Conservation (phyloP, 2,329 filamentous ascomycete genomes). For the Dothideomycetes sp. region DNA sequence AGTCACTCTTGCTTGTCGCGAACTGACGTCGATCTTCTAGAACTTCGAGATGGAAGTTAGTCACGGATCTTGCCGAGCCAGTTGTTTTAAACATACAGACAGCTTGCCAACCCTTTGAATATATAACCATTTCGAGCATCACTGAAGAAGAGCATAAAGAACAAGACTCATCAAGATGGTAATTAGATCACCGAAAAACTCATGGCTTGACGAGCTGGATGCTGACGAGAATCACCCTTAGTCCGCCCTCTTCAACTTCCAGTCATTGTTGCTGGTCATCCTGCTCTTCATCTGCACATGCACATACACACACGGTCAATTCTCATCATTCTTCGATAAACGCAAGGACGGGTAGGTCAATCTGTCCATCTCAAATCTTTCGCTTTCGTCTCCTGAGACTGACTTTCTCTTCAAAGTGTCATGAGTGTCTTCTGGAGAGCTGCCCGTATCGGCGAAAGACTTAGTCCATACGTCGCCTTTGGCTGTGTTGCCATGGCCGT, state of each 20-base stretch:
- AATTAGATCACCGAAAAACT: too few relatives aligned
- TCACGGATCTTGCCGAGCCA: slow-evolving; percentile 3
- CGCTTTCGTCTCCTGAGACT: neutral
- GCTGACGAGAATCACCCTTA: slow-evolving; percentile 35
- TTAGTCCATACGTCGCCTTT: slow-evolving; percentile 92
- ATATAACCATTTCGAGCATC: too few relatives aligned
- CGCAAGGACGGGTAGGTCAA: slow-evolving; percentile 80
- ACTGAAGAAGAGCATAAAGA: too few relatives aligned
- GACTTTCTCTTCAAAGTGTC: slow-evolving; percentile 40
- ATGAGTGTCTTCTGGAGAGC: slow-evolving; percentile 94
- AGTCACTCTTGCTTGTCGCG: neutral
- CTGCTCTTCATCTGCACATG: slow-evolving; percentile 94
- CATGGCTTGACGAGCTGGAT: too few relatives aligned
- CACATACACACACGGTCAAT: slow-evolving; percentile 83
- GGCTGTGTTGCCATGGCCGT: slow-evolving; percentile 94
- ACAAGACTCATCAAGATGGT: too few relatives aligned
- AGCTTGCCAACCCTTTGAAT: slow-evolving; percentile 6
- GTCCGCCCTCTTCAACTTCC: slow-evolving; percentile 98
- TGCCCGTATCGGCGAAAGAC: slow-evolving; percentile 79
- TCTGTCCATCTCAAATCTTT: neutral
- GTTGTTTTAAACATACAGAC: slow-evolving; percentile 1
- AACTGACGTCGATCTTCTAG: neutral
- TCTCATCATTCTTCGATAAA: slow-evolving; percentile 80
- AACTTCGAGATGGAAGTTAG: neutral
- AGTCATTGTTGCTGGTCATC: slow-evolving; percentile 87